These are phyloP conservation scores for Prototheca wickerhamii DNA, from an alignment of 163 green algal genomes.

Conservation along the genomic window DNA sequence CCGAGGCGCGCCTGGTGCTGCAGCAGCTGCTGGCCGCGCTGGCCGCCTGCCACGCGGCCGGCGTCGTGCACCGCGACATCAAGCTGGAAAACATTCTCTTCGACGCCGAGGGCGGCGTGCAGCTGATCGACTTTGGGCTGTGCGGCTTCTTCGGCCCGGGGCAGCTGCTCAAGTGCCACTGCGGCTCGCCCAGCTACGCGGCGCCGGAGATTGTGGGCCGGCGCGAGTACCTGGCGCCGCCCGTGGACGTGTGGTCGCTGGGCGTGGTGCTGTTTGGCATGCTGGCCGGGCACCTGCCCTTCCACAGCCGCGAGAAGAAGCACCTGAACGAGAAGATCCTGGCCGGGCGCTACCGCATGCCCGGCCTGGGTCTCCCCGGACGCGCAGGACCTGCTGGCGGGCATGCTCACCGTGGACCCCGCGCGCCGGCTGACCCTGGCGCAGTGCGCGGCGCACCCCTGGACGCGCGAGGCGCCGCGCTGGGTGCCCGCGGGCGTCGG, in stretches of 20 bases:
- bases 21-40: slow-evolving; percentile 50
- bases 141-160: slow-evolving; percentile 93
- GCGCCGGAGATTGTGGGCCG: slow-evolving; percentile 95
- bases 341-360: slow-evolving; percentile 55
- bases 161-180: slow-evolving; percentile 94
- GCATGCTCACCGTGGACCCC: slow-evolving; percentile 78
- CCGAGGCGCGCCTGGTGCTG: slow-evolving; percentile 40
- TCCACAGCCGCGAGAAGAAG: slow-evolving; percentile 67
- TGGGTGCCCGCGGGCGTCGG: slow-evolving; percentile 71
- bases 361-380: slow-evolving; percentile 48
- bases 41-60: slow-evolving; percentile 41
- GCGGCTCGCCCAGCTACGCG: slow-evolving; percentile 93
- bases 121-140: slow-evolving; percentile 77
- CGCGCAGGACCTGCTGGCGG: slow-evolving; percentile 55
- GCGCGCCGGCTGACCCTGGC: slow-evolving; percentile 58
- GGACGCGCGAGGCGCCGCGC: slow-evolving; percentile 14
- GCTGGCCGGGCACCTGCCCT: slow-evolving; percentile 80
- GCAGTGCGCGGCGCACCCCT: slow-evolving; percentile 50
- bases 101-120: slow-evolving; percentile 39
- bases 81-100: slow-evolving; percentile 67
- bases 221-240: slow-evolving; percentile 88
- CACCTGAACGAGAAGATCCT: slow-evolving; percentile 81
- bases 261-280: slow-evolving; percentile 90
- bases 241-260: slow-evolving; percentile 90
- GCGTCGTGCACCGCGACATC: slow-evolving; percentile 49